Evolutionary conservation across 768 basidiomycete species (phyloP), one percentile per base, ranked within the genome.

Genomic region (Tylopilus sp.): DNA sequence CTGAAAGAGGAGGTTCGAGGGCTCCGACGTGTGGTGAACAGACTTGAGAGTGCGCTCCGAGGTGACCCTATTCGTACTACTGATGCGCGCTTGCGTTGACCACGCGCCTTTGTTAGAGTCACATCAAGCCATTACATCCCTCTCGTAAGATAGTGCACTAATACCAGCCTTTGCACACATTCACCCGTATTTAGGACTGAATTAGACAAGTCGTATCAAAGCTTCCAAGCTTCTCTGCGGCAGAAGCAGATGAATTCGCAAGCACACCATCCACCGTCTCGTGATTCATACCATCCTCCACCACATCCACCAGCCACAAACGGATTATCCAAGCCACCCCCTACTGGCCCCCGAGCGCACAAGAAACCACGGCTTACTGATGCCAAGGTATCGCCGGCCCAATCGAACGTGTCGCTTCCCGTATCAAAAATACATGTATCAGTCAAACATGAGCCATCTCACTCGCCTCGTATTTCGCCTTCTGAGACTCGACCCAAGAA

Each of bases 1-100:
- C 64, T 93, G 55, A 90, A 90, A 65, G 91, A 91, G 62, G 88
- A 93, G 65, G 86, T 86, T 11, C 79, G 80, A 43, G 81, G 81
- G 7, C 73, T 93, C 48, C 75, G 82, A 30, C 75, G 81, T 57
- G 80, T 83, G 28, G 86, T 90, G 39, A 75, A 75, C 45, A 80
- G 82, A 60, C 73, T 93, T 28, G 86, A 92, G 67, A 74, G 75
- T 26, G 89, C 91, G 49, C 78, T 93, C 38, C 80, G 80, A 79
- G 90, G 91, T 92, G 58, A 56, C 64, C 39, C 48, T 48, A 33
- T n/a, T 18, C 55, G 18, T 30, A 23, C 48, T 30, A 23, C 48
- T 17, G 28, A 33, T n/a, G 47, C 22, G 31, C 42, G 26, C 44
- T 50, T 31, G 44, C 26, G 44, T 45, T 56, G 41, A 63, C 43